Evolutionary conservation across 2,329 filamentous ascomycete genomes (phyloP).

Genomic region (Achaetomium macrosporum): DNA sequence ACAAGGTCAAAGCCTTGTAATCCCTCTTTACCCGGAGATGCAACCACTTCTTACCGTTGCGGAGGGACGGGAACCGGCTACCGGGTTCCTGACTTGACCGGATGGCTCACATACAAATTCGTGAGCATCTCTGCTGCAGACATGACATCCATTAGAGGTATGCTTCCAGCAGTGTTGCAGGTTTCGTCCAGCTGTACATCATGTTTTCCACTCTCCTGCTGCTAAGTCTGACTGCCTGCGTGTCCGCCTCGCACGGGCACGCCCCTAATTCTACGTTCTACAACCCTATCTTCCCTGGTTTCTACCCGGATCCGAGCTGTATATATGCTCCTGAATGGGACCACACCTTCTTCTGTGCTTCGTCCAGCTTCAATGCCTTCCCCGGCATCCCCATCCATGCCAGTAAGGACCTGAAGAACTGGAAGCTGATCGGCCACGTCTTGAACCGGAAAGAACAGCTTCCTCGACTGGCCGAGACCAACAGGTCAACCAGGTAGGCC

Average conservation of each 20-base stretch:
- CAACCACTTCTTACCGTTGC: constrained; percentile 2
- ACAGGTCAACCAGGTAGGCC: constrained; percentile 27
- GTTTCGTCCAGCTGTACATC: not conserved
- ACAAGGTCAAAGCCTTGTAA: constrained; percentile 7
- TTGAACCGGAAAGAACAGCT: constrained; percentile 33
- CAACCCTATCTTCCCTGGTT: constrained; percentile 40
- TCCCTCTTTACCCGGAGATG: constrained; percentile 17
- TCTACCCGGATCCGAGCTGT: constrained; percentile 39
- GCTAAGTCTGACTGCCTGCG: constrained; percentile 11
- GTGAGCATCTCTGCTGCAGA: not conserved
- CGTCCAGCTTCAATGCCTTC: constrained; percentile 40
- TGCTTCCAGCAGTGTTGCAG: too few relatives aligned
- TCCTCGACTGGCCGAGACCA: constrained; percentile 29
- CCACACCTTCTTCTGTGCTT: constrained; percentile 39
- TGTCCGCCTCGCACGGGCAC: constrained; percentile 7
- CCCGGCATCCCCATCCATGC: constrained; percentile 41
- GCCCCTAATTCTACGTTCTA: constrained; percentile 25
- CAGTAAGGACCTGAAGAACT: constrained; percentile 38
- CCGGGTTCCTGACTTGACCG: not conserved
- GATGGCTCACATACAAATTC: not conserved
- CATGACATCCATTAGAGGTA: not conserved
- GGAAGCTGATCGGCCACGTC: constrained; percentile 36
- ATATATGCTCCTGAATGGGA: constrained; percentile 34
- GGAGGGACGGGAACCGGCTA: constrained; percentile 10
- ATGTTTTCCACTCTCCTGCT: constrained; percentile 4